These are phyloP conservation scores for Juglanconis sp. DNA, from an alignment of 2,329 filamentous ascomycete species.

Conservation along the genomic window DNA sequence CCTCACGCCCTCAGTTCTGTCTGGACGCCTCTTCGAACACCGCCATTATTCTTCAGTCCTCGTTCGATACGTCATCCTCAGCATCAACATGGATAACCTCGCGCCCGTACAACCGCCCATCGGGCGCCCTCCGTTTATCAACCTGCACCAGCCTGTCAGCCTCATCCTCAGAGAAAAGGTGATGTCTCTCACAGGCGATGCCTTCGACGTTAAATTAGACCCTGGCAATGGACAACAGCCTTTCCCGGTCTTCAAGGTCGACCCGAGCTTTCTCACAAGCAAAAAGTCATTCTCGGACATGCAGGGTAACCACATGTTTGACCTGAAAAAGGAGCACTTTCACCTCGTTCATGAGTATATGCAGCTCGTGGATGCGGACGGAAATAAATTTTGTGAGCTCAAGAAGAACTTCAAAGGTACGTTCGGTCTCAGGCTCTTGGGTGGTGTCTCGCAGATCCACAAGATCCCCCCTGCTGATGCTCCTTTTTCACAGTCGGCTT, in stretches of 20 bases:
- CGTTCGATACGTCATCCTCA: neutral
- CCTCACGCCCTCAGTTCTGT: too few species aligned
- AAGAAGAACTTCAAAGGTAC: slow-evolving; percentile 52
- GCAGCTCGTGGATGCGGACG: slow-evolving; percentile 42
- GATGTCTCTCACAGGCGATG: slow-evolving; percentile 59
- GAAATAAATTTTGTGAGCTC: slow-evolving; percentile 50
- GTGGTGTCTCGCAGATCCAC: neutral
- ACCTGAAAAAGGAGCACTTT: slow-evolving; percentile 51
- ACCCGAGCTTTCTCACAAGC: slow-evolving; percentile 43
- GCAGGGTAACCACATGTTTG: slow-evolving; percentile 53
- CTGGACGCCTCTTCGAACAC: neutral
- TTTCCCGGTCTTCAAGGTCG: slow-evolving; percentile 46
- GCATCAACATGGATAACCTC: neutral
- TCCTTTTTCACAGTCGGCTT: slow-evolving; percentile 36
- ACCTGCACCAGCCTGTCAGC: slow-evolving; percentile 37
- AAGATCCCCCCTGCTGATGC: neutral
- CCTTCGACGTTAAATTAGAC: slow-evolving; percentile 56
- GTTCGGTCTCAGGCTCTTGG: slow-evolving; percentile 23
- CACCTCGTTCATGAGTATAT: slow-evolving; percentile 49
- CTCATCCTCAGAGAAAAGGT: slow-evolving; percentile 60
- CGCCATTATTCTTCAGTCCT: neutral
- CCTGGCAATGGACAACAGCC: slow-evolving; percentile 39
- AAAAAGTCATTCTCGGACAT: slow-evolving; percentile 56
- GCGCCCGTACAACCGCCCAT: slow-evolving; percentile 28
- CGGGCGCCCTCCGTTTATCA: slow-evolving; percentile 17